Base-by-base conservation (phyloP, 371 early-diverging fungal species). In the Umbelopsis sp. region DNA sequence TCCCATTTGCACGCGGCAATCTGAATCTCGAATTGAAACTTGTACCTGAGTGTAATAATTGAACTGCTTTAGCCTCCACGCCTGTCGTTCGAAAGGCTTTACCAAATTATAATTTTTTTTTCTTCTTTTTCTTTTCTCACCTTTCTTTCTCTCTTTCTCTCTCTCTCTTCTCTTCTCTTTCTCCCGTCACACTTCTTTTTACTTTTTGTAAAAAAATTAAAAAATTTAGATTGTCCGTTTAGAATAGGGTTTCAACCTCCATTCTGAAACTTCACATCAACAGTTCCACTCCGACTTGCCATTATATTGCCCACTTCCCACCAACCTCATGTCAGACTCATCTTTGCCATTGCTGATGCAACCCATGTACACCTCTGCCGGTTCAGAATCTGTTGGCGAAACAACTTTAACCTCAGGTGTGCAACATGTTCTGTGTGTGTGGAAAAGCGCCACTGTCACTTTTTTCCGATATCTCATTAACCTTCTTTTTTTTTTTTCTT, bases 341-440 rank as follows among this genome's bases (percentile, higher is more conserved):
- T 35, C 57, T 35, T 35, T 57, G 35, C 57, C 57, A 35, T 57
- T 57, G 57, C 57, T 57, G 35, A 57, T 57, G 57, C 57, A 57
- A 14, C 35, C 57, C 8, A 57, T 57, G 57, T 57, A 57, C 35
- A 57, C 57, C 29, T 57, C 57, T 57, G 57, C 57, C 18, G 57
- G 57, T 57, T 35, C 57, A 57, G 57, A 57, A 57, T 48, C 29
- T 12, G 14, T 35, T 35, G 35, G 29, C 35, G 8, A 57, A 25
- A 29, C 18, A 3, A 35, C 35, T 29, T 57, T 35, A 35, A 35
- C 57, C n/a, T 57, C 57, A 57, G 57, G 57, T 57, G 35, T 35
- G 57, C 35, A 57, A 57, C 14, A 14, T 57, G 38, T 18, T 57
- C 32, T 57, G 29, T 18, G 57, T 22, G 35, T 35, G 22, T 35